These are phyloP conservation scores for Eucalyptus sideroxylon DNA, from an alignment of 345 rosid genomes.

Conservation along the genomic window DNA sequence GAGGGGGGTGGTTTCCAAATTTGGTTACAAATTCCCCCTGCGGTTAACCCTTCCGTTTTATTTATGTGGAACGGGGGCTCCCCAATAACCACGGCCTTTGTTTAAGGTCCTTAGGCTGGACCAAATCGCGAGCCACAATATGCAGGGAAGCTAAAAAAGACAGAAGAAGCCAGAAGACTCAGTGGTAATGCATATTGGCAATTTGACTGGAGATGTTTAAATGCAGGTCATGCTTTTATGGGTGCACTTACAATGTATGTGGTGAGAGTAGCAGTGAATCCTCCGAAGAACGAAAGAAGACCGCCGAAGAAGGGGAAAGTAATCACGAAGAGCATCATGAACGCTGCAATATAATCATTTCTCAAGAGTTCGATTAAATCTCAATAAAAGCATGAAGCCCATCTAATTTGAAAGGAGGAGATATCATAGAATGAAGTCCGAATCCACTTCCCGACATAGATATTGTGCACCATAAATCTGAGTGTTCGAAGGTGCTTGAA, in stretches of 20 bases:
- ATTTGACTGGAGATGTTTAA: background rate
- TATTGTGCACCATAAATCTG: background rate
- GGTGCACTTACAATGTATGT: slow-evolving; percentile 48
- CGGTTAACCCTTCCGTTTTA: too few species aligned
- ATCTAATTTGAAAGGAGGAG: background rate
- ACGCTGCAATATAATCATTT: too few species aligned
- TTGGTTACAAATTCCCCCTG: too few species aligned
- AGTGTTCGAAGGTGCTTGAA: background rate
- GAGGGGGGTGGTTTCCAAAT: too few species aligned
- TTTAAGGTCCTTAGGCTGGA: too few species aligned
- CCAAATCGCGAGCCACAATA: slow-evolving; percentile 52
- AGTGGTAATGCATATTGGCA: background rate
- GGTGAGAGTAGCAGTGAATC: slow-evolving; percentile 78
- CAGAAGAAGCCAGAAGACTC: background rate
- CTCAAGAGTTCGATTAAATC: background rate
- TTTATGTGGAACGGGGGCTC: too few species aligned
- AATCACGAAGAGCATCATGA: slow-evolving; percentile 46
- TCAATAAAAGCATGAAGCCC: background rate
- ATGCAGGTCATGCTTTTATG: too few species aligned
- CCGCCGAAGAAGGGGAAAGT: slow-evolving; percentile 69
- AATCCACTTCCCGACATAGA: slow-evolving; percentile 8
- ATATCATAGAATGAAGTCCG: background rate
- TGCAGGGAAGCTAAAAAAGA: slow-evolving; percentile 43
- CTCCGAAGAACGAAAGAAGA: slow-evolving; percentile 57
- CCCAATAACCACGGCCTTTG: too few species aligned